These are phyloP conservation scores for Cladosporium sp. DNA, from an alignment of 2,329 filamentous ascomycete species.

Conservation along the genomic window DNA sequence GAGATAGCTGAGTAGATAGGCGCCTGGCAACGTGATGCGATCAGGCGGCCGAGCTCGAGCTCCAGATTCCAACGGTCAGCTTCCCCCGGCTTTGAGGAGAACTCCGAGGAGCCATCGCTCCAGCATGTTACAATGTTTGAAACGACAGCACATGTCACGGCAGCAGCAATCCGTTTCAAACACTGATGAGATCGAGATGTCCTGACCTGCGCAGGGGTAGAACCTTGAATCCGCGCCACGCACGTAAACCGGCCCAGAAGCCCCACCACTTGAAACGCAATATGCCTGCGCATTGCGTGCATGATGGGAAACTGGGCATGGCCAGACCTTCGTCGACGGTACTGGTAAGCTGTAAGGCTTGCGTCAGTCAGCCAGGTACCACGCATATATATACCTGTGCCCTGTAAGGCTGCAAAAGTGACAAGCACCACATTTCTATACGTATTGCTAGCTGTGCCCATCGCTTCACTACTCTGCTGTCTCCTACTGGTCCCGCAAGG, in stretches of 20 bases:
- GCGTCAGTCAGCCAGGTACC: conserved; percentile 8
- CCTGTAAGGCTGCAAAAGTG: not conserved
- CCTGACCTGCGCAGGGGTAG: not conserved
- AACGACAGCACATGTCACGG: too few species aligned
- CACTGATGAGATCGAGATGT: not conserved
- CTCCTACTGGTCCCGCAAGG: not conserved
- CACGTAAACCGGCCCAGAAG: conserved; percentile 1
- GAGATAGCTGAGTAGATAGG: conserved; percentile 1
- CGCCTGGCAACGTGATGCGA: conserved; percentile 12
- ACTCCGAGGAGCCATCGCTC: too few species aligned
- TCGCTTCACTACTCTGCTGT: not conserved
- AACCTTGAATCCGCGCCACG: not conserved
- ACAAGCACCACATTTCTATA: too few species aligned
- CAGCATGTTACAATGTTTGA: not conserved
- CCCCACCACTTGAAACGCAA: conserved; percentile 4
- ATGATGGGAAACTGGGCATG: not conserved
- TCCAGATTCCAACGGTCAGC: not conserved
- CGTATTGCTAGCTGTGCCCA: not conserved
- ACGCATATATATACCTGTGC: not conserved
- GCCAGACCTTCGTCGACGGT: not conserved
- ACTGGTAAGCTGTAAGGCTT: not conserved
- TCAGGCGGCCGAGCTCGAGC: conserved; percentile 3
- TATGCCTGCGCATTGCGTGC: not conserved
- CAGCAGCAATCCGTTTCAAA: not conserved
- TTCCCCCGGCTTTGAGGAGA: not conserved